Evolutionary conservation across 345 rosid species (phyloP), one percentile per base, ranked within the genome.

Genomic region (Linum trigynum): DNA sequence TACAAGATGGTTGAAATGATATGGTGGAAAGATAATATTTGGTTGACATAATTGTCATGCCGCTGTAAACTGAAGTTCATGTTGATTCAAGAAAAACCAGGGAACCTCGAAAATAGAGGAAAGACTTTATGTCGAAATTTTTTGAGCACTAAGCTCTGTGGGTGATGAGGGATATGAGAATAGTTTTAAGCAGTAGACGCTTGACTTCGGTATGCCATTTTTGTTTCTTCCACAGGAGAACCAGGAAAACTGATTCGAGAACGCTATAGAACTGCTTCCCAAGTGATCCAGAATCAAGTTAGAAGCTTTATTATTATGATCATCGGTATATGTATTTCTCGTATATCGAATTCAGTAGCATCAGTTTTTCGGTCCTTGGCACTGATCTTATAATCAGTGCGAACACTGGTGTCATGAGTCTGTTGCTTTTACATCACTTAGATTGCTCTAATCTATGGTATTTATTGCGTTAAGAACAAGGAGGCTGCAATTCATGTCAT

Each of bases 261-360:
- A 67, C 98, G 98, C 45, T 92, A 89, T 61, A 75, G 98, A 79
- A 79, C 97, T 74, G 98, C 98, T 80, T 92, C 98, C 76, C 96
- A 87, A 89, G 94, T 92, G 82, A 87, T 89, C 77, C 90, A 84
- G 78, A 92, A 92, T 76, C 90, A 89, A 89, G 98, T 92, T 74
- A 89, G 87, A 72, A 79, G 84, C 86, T 73, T 75, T 78, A 70
- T 74, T 71, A 80, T 59, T 81, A 75, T 72, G 67, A 64, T 56
- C 79, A 38, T 83, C 79, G 62, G 45, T 80, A 76, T 80, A 76
- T 67, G 68, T 76, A 76, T 74, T 82, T 78, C 74, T 72, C 61
- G 76, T 76, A 69, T 59, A 64, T 57, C 74, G 71, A 68, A 65
- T 62, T 75, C 66, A 56, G 64, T 50, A 32, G 36, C 62, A 38